Evolutionary conservation across 805 yeast species (phyloP), one percentile per base, ranked within the genome.

Genomic region (Yarrowia alimentaria): DNA sequence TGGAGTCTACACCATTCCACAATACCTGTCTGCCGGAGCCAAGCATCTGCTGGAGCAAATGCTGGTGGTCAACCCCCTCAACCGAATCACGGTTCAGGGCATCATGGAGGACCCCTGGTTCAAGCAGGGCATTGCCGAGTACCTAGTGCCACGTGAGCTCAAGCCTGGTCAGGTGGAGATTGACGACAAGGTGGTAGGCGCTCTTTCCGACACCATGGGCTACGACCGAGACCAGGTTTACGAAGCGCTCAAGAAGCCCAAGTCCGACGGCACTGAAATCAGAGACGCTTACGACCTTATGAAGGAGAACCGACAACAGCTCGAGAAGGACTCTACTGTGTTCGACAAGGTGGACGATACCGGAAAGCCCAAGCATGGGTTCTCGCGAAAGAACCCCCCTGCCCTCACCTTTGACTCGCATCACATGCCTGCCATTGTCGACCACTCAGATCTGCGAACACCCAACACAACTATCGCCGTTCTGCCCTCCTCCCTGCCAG

Each of bases 41-140:
- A 83, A 87, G 59, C 79, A 80, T 59, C 68, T 90, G 59, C 76
- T 90, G 55, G 84, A 90, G 29, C 79, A 83, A 63, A 91, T 91
- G 97, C 76, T 90, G 53, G 95, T 90, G 56, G 98, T 91, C 21
- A 89, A 90, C 64, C 97, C 98, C 26, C 73, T 90, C 63, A 88
- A 89, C 64, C 80, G 98, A 70, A 90, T 91, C 55, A 89, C 96
- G 10, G 87, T 91, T 38, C 87, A 81, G 61, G 96, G 87, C 64
- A 87, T 91, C 37, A 81, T 89, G 83, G 84, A 88, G 62, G 96
- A 91, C 64, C 90, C 85, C 56, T 90, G 98, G 98, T 90, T 90
- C 68, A 81, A 79, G 58, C 79, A 78, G 9, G 88, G 79, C 51
- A 78, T 91, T 56, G 86, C 91, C 22, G 88, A 83, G 24, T 87